Evolutionary conservation across 129 eudicot species (phyloP).

Genomic region (Chrysanthemum seticuspe): DNA sequence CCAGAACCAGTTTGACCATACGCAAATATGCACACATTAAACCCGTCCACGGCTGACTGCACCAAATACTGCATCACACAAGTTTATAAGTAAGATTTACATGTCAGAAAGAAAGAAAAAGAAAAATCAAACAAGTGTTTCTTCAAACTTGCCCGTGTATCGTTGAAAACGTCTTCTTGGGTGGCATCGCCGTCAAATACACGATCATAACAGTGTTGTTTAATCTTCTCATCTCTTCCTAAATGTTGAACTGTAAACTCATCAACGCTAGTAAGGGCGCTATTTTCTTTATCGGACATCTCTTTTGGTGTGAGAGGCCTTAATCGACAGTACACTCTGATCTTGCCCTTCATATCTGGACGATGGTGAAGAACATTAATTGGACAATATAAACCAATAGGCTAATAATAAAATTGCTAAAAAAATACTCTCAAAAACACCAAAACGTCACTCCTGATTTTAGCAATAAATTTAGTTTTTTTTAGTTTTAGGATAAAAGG

Average conservation of each 20-base stretch:
- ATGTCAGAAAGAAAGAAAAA: background rate
- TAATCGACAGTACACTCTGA: conserved; percentile 88
- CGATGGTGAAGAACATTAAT: background rate
- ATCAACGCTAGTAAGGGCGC: conserved; percentile 56
- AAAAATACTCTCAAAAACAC: no score
- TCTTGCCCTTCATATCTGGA: conserved; percentile 96
- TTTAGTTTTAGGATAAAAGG: no score
- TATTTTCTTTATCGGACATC: conserved; percentile 53
- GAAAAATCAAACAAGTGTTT: background rate
- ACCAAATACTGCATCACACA: conserved; percentile 79
- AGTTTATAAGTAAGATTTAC: background rate
- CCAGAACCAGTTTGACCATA: conserved; percentile 99
- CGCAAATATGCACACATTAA: conserved; percentile 95
- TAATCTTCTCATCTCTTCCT: conserved; percentile 83
- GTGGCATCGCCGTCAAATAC: conserved; percentile 83
- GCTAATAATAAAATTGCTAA: no score
- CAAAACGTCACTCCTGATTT: no score
- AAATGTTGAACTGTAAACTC: conserved; percentile 93
- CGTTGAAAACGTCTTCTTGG: conserved; percentile 89
- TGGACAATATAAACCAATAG: no score
- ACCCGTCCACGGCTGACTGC: conserved; percentile 98
- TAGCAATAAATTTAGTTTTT: no score
- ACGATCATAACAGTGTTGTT: conserved; percentile 87
- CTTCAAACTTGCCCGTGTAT: conserved; percentile 66
- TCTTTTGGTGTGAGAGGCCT: conserved; percentile 89